A percentile compares a stretch with the other conserved stretches of the same genome.
These are phyloP conservation scores for Rehmannia glutinosa DNA, from an alignment of 257 asterid species.

Conservation along the genomic window DNA sequence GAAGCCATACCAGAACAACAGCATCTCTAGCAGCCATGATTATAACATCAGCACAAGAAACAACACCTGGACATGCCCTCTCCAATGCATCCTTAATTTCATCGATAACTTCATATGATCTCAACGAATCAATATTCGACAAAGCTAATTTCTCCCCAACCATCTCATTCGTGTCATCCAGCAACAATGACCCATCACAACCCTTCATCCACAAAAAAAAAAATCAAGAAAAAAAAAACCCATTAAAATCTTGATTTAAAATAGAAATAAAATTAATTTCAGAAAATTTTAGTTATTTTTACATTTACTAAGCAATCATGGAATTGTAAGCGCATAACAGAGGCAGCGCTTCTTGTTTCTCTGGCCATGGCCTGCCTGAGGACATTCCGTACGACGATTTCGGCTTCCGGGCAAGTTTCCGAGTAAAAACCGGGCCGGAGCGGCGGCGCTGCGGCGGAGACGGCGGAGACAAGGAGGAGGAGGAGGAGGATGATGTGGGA, in stretches of 20 bases:
- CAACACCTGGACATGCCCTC: constrained; percentile 58
- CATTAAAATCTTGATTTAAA: neutral
- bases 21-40: constrained; percentile 97
- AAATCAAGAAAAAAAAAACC: neutral
- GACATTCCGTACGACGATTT: constrained; percentile 49
- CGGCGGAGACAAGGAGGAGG: constrained; percentile 17
- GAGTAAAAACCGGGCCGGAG: constrained; percentile 59
- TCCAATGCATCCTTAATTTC: constrained; percentile 70
- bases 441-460: constrained; percentile 26
- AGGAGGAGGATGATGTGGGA: constrained; percentile 18
- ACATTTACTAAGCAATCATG: constrained; percentile 96
- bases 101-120: constrained; percentile 76
- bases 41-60: constrained; percentile 91
- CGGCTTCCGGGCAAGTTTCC: constrained; percentile 68
- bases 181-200: constrained; percentile 84
- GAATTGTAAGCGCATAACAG: constrained; percentile 93
- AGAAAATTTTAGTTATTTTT: neutral
- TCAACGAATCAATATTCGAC: constrained; percentile 73
- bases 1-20: constrained; percentile 55
- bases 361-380: constrained; percentile 51
- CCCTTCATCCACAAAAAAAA: constrained; percentile 41
- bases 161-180: constrained; percentile 79
- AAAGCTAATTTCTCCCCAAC: constrained; percentile 71
- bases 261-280: neutral
- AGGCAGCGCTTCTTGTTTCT: constrained; percentile 69